phyloP scores from a whole-genome alignment of 129 eudicot species.

The Flaveria trinervia region DNA sequence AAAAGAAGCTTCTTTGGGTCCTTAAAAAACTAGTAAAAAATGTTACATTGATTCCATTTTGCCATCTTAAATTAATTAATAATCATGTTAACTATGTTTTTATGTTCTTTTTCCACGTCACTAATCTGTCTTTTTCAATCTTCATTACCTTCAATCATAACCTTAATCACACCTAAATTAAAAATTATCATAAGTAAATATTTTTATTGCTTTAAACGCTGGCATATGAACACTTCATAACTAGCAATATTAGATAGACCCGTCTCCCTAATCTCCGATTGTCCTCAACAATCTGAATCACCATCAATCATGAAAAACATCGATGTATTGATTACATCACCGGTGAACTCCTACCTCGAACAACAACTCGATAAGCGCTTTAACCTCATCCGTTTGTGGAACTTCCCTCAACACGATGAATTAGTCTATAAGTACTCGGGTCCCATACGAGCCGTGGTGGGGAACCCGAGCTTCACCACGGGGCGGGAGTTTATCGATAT shows the following conservation, averaged over 20 bases:
- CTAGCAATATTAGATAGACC: not conserved
- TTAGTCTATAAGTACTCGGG: conserved; percentile 42
- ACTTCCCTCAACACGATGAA: conserved; percentile 28
- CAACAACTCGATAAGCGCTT: conserved; percentile 55
- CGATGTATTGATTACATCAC: conserved; percentile 51
- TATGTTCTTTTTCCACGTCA: not conserved
- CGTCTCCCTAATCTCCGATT: not conserved
- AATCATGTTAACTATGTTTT: too few relatives aligned
- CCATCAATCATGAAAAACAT: conserved; percentile 51
- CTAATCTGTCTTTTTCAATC: not conserved
- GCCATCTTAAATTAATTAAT: not conserved
- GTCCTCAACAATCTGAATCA: not conserved
- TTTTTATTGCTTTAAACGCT: not conserved
- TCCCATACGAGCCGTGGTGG: conserved; percentile 55
- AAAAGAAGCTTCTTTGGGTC: too few relatives aligned
- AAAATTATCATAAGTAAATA: too few relatives aligned
- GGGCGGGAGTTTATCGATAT: conserved; percentile 52
- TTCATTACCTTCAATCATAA: not conserved
- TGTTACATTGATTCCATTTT: not conserved
- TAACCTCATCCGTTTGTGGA: conserved; percentile 57
- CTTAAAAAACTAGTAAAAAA: too few relatives aligned
- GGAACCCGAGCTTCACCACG: conserved; percentile 39
- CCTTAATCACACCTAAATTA: not conserved
- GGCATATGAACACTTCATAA: not conserved
- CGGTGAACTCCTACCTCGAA: conserved; percentile 56